Evolutionary conservation across 2,329 filamentous ascomycete genomes (phyloP), one percentile per base, ranked within the genome.

Genomic region (Hypoxylon sp.): DNA sequence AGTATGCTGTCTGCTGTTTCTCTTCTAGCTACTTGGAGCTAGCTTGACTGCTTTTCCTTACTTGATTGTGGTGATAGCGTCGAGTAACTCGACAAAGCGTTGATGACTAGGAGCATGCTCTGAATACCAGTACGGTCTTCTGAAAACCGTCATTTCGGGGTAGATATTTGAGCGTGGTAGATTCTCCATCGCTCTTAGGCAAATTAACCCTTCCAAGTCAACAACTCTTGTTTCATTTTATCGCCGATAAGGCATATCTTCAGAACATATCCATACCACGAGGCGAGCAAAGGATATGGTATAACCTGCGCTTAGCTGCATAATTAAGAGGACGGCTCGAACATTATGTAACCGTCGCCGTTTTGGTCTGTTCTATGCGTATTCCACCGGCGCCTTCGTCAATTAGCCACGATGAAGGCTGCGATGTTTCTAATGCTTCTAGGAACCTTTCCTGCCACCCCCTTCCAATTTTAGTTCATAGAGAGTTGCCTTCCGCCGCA

Each of bases 171-270:
- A 44, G 55, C 48, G 40, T 38, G 55, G n/a, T 22, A 56, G 7
- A 36, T 9, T 52, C 16, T 24, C 40, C 22, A 24, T 18, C n/a
- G n/a, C n/a, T n/a, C n/a, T n/a, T n/a, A n/a, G n/a, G n/a, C n/a
- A 48, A 54, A 48, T 40, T 18, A 36, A 40, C 8, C 55, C 42
- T 54, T 20, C 40, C 3, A 32, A 20, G 46, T 26, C 42, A 45
- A 48, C 7, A 52, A 32, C 42, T 32, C 33, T 28, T 42, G 64
- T 67, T 60, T 67, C 64, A 67, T 64, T 49, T n/a, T 61, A 18
- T 61, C 65, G 61, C 61, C 57, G 38, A 54, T 42, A 40, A 50
- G 54, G 32, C 50, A 53, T 56, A 61, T 16, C 5, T 42, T 44
- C 14, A 38, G 28, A 32, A 46, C 52, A 20, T n/a, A n/a, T n/a